These are phyloP conservation scores for Metahyphopichia silvanorum DNA, from an alignment of 805 yeast species.

Conservation along the genomic window DNA sequence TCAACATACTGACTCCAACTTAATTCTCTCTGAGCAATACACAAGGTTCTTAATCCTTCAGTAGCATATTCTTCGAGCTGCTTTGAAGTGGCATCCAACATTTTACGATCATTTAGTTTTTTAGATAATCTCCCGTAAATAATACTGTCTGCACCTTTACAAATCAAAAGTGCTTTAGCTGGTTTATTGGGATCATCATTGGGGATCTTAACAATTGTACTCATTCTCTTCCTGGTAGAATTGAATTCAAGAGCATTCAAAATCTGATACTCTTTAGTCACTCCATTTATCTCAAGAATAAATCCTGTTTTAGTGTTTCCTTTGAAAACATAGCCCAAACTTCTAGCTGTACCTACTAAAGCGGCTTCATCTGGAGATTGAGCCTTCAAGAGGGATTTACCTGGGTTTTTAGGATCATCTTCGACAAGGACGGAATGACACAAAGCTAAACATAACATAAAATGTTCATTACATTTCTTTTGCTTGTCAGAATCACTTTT, in stretches of 20 bases:
- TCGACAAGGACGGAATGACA: conserved; percentile 80
- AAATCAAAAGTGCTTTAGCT: conserved; percentile 59
- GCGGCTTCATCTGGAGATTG: conserved; percentile 91
- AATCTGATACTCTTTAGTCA: conserved; percentile 65
- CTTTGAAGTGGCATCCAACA: conserved; percentile 62
- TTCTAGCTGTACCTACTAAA: conserved; percentile 76
- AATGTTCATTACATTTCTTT: conserved; percentile 61
- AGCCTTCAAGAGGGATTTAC: conserved; percentile 58
- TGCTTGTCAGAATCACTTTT: conserved; percentile 53
- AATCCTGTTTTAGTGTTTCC: conserved; percentile 68
- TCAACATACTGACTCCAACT: conserved; percentile 57
- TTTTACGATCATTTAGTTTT: conserved; percentile 40
- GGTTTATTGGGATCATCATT: conserved; percentile 38
- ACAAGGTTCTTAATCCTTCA: conserved; percentile 79
- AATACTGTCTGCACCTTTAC: conserved; percentile 85
- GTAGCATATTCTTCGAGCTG: conserved; percentile 78
- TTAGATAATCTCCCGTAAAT: conserved; percentile 62
- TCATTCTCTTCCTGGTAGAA: conserved; percentile 85
- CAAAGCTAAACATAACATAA: conserved; percentile 70
- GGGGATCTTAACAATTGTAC: conserved; percentile 73
- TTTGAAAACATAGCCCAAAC: conserved; percentile 66
- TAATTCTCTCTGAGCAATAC: conserved; percentile 71
- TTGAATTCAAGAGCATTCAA: conserved; percentile 73
- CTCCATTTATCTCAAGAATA: conserved; percentile 67
- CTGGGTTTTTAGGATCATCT: conserved; percentile 57